Evolutionary conservation across 495 filamentous ascomycete species (phyloP).

Genomic region (Podospora conica): DNA sequence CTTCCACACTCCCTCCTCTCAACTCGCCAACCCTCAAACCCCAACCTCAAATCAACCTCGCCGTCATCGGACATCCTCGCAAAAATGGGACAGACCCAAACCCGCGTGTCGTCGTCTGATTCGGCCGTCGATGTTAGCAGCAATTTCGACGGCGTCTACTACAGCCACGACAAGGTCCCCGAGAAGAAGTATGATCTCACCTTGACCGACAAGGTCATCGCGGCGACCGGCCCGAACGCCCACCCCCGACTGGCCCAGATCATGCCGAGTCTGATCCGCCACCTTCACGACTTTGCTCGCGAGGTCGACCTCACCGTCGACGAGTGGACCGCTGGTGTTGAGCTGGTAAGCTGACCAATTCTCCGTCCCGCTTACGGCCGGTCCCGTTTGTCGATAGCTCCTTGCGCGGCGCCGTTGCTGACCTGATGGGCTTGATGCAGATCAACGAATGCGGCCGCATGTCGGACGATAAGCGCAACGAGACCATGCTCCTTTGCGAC

Average conservation of each 20-base stretch:
- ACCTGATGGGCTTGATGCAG: conserved; percentile 28
- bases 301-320: conserved; percentile 52
- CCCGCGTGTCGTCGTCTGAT: conserved; percentile 9
- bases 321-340: conserved; percentile 46
- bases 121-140: conserved; percentile 3
- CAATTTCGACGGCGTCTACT: not conserved
- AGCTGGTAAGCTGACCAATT: conserved; percentile 29
- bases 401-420: not conserved
- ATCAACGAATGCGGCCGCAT: conserved; percentile 69
- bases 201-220: conserved; percentile 65
- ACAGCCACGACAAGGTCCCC: not conserved
- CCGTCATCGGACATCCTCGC: not conserved
- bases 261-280: conserved; percentile 48
- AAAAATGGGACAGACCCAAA: conserved; percentile 24
- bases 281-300: conserved; percentile 55
- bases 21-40: not conserved
- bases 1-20: not conserved
- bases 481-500: conserved; percentile 66
- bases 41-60: not conserved
- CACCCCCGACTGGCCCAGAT: conserved; percentile 49
- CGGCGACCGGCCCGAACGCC: conserved; percentile 62
- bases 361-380: not conserved
- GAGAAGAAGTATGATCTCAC: conserved; percentile 43
- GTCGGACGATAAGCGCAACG: conserved; percentile 65
- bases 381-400: not conserved